These are phyloP conservation scores for Pseudocercospora fuligena DNA, from an alignment of 2,329 filamentous ascomycete species.

Conservation along the genomic window DNA sequence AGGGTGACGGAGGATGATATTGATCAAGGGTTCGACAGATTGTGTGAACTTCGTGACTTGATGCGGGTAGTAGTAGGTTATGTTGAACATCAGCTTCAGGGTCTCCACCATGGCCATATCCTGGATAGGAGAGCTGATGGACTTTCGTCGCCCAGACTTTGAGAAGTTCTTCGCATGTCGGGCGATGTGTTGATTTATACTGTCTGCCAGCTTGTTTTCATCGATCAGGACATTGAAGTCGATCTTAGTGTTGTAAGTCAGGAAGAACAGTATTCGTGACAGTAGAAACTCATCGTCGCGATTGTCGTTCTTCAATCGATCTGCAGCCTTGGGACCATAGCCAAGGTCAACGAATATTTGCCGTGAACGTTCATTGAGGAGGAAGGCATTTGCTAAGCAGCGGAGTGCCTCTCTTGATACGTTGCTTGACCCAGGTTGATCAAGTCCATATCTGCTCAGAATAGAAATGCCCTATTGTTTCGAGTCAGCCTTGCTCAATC, in stretches of 20 bases:
- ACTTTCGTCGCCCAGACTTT: constrained; percentile 44
- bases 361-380: constrained; percentile 70
- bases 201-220: constrained; percentile 68
- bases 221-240: constrained; percentile 69
- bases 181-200: constrained; percentile 68
- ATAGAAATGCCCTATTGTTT: constrained; percentile 65
- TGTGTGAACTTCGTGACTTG: constrained; percentile 66
- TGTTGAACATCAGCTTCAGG: constrained; percentile 86
- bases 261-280: constrained; percentile 77
- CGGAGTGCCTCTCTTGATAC: constrained; percentile 75
- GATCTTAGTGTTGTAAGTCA: constrained; percentile 76
- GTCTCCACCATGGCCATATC: constrained; percentile 83
- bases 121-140: constrained; percentile 61
- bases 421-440: constrained; percentile 60
- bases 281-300: constrained; percentile 85
- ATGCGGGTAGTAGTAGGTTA: constrained; percentile 74
- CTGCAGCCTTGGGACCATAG: constrained; percentile 69
- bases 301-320: constrained; percentile 70
- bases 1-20: constrained; percentile 67
- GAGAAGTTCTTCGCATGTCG: constrained; percentile 62
- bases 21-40: constrained; percentile 71
- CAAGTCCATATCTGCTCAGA: constrained; percentile 70
- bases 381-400: constrained; percentile 82
- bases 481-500: constrained; percentile 14
- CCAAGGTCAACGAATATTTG: constrained; percentile 75